A percentile compares a stretch with the other conserved stretches of the same genome.
These are phyloP conservation scores for Coffea eugenioides DNA, from an alignment of 257 asterid genomes.

Conservation along the genomic window DNA sequence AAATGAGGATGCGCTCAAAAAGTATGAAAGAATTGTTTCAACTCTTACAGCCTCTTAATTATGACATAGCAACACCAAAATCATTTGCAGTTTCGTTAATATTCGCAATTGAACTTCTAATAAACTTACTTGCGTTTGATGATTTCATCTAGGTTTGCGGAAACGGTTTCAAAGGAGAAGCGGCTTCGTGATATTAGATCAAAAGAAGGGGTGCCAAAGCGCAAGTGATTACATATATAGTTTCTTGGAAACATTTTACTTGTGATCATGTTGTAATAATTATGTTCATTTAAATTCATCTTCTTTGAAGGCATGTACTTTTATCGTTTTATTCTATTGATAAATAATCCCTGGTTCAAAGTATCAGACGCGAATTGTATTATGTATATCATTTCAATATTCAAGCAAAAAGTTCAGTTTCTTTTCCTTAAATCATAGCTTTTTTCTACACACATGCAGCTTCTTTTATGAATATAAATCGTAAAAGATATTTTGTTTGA, in stretches of 20 bases:
- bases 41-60: neutral
- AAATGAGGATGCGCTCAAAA: conserved; percentile 28
- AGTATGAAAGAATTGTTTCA: neutral
- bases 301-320: neutral
- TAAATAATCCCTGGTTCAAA: neutral
- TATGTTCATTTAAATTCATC: neutral
- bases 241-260: neutral
- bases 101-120: neutral
- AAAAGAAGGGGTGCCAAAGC: neutral
- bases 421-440: neutral
- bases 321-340: neutral
- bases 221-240: neutral
- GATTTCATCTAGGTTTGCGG: conserved; percentile 26
- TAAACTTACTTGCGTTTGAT: neutral
- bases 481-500: neutral
- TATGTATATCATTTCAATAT: neutral
- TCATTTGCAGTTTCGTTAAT: no score
- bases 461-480: neutral
- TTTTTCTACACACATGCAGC: neutral
- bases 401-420: neutral
- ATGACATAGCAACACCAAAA: neutral
- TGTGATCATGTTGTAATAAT: neutral
- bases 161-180: conserved; percentile 37
- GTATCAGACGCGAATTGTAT: neutral
- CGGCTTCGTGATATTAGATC: conserved; percentile 22